Base-by-base conservation (phyloP, 2,329 filamentous ascomycete genomes). In the Pseudonectria foliicola region DNA sequence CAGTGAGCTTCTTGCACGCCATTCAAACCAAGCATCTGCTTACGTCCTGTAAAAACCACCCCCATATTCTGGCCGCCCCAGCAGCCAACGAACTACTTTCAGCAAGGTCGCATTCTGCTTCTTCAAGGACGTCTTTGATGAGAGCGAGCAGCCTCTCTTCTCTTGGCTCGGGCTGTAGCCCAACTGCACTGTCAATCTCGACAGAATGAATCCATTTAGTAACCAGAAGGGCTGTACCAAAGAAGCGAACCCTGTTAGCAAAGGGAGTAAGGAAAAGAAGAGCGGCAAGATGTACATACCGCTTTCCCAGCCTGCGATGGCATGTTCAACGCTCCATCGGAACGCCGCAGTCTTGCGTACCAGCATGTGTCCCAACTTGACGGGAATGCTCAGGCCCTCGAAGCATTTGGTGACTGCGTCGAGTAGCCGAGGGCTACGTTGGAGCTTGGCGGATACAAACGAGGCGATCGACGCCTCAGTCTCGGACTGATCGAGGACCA, bases 311-410 rank as follows among this genome's bases (percentile, higher is more conserved):
- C 34, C 42, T 3, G 37, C 34, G 4, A 44, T 31, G 7, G 42
- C 42, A 29, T 42, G 39, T 13, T 44, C 39, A 3, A 44, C 30
- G 10, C 42, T 34, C 42, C 39, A 42, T 3, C 37, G 39, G 5
- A 44, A 40, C 3, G 42, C 42, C 2, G 42, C 42, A 6, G 42
- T 44, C 28, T 44, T 44, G 13, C 42, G 39, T 4, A 44, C 26
- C 18, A 44, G 18, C 30, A 42, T 31, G 13, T 37, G 33, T 2
- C 42, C 42, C 11, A 40, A n/a, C 21, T 36, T 42, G 8, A 44
- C 37, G 3, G 37, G 29, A 11, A 28, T 38, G 4, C 27, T 25
- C 3, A 44, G 30, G 4, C 37, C 39, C 3, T 44, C 42, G 13
- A 42, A 36, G 8, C 25, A 35, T 13, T 33, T 37, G 0, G 7